phyloP scores from a whole-genome alignment of 1,139 yeast species.

The Taphrina flavorubra region DNA sequence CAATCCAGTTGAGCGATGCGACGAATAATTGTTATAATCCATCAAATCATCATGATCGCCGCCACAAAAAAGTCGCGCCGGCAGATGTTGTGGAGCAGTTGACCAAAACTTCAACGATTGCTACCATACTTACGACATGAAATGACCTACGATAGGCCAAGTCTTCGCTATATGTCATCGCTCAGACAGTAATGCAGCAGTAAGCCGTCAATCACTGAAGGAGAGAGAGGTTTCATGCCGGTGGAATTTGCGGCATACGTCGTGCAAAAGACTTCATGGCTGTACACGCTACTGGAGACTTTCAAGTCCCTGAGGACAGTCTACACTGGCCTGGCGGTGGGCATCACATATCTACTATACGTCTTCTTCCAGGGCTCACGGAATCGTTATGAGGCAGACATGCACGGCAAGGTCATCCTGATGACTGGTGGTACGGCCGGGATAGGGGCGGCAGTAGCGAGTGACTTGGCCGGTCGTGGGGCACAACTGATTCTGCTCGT shows the following conservation, averaged over 20 bases:
- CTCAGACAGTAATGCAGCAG: background rate
- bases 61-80: background rate
- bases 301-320: background rate
- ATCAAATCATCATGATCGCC: background rate
- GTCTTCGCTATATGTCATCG: no score
- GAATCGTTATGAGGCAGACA: slow-evolving; percentile 88
- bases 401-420: slow-evolving; percentile 87
- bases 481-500: slow-evolving; percentile 84
- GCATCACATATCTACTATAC: slow-evolving; percentile 7
- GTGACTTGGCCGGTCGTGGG: slow-evolving; percentile 76
- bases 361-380: slow-evolving; percentile 27
- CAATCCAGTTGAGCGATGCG: no score
- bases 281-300: slow-evolving; percentile 1
- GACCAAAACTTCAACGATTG: background rate
- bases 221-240: slow-evolving; percentile 20
- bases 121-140: no score
- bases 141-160: no score
- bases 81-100: background rate
- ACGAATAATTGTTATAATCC: no score
- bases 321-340: slow-evolving; percentile 1
- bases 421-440: slow-evolving; percentile 93
- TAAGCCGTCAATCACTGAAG: background rate
- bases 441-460: slow-evolving; percentile 75
- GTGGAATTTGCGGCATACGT: slow-evolving; percentile 36
- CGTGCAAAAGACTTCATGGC: slow-evolving; percentile 26